phyloP scores from a whole-genome alignment of 2,329 filamentous ascomycete species.

The Beauveria pseudobassiana region DNA sequence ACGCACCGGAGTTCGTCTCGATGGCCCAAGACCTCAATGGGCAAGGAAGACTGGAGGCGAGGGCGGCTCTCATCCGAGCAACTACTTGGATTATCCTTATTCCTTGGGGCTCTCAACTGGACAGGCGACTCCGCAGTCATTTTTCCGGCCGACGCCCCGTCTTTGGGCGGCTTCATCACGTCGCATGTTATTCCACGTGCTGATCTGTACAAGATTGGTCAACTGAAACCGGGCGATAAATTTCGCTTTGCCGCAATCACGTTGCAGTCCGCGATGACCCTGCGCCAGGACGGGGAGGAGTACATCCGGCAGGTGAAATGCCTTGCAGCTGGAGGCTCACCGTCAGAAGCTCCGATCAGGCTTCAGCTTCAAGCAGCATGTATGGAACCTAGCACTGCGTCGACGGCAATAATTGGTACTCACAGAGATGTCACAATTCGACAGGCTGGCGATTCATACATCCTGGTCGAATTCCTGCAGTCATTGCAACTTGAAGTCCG shows the following conservation, averaged over 20 bases:
- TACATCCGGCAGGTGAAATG: background rate
- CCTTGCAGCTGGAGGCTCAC: background rate
- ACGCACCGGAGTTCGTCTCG: slow-evolving; percentile 50
- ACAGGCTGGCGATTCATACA: slow-evolving; percentile 1
- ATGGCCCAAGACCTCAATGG: slow-evolving; percentile 52
- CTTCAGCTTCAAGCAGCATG: background rate
- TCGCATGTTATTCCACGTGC: slow-evolving; percentile 48
- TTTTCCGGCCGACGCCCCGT: slow-evolving; percentile 51
- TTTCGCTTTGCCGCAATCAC: background rate
- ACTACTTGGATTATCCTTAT: slow-evolving; percentile 53
- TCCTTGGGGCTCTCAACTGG: slow-evolving; percentile 50
- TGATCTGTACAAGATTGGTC: slow-evolving; percentile 55
- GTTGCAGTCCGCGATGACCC: background rate
- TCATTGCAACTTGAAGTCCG: slow-evolving; percentile 4
- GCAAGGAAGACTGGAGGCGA: slow-evolving; percentile 53
- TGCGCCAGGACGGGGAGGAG: background rate
- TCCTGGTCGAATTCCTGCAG: background rate
- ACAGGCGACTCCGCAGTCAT: slow-evolving; percentile 55
- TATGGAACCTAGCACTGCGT: background rate
- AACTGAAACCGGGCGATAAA: slow-evolving; percentile 50
- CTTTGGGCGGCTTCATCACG: slow-evolving; percentile 53
- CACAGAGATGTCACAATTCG: background rate
- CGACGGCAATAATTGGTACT: background rate
- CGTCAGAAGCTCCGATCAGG: background rate
- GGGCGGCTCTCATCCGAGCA: slow-evolving; percentile 54